phyloP scores from a whole-genome alignment of 2,329 filamentous ascomycete genomes.

The Talaromyces funiculosus region DNA sequence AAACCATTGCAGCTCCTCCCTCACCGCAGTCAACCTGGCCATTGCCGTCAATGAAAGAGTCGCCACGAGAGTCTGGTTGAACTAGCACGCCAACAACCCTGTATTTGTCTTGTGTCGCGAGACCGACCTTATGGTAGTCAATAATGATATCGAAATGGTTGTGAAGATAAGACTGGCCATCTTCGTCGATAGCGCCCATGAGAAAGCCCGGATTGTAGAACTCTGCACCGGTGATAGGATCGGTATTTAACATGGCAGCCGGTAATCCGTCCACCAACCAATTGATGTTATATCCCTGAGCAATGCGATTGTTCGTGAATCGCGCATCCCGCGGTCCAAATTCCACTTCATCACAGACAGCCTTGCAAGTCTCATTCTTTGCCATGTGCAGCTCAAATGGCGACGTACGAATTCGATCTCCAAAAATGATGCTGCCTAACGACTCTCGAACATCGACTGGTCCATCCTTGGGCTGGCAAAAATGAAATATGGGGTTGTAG shows the following conservation, averaged over 20 bases:
- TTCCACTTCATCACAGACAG: conserved; percentile 64
- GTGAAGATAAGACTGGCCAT: conserved; percentile 62
- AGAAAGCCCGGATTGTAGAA: conserved; percentile 93
- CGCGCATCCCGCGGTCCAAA: conserved; percentile 61
- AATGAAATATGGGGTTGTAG: conserved; percentile 81
- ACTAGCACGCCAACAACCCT: conserved; percentile 91
- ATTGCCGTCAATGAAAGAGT: conserved; percentile 48
- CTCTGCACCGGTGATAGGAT: conserved; percentile 66
- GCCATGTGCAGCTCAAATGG: conserved; percentile 85
- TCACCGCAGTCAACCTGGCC: conserved; percentile 59
- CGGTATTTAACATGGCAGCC: conserved; percentile 75
- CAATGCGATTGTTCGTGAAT: conserved; percentile 79
- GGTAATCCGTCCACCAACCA: conserved; percentile 94
- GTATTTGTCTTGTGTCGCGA: conserved; percentile 49
- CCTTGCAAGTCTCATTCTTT: conserved; percentile 80
- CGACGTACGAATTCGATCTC: conserved; percentile 95
- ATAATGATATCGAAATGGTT: conserved; percentile 95
- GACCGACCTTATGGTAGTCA: conserved; percentile 78
- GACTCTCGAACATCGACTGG: conserved; percentile 79
- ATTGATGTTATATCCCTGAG: conserved; percentile 83
- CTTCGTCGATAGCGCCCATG: conserved; percentile 56
- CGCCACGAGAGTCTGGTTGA: conserved; percentile 66
- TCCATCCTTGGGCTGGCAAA: conserved; percentile 74
- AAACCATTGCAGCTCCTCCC: conserved; percentile 52
- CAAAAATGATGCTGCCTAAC: conserved; percentile 92